phyloP scores from a whole-genome alignment of 2,329 filamentous ascomycete species.

The Pyricularia sp. region DNA sequence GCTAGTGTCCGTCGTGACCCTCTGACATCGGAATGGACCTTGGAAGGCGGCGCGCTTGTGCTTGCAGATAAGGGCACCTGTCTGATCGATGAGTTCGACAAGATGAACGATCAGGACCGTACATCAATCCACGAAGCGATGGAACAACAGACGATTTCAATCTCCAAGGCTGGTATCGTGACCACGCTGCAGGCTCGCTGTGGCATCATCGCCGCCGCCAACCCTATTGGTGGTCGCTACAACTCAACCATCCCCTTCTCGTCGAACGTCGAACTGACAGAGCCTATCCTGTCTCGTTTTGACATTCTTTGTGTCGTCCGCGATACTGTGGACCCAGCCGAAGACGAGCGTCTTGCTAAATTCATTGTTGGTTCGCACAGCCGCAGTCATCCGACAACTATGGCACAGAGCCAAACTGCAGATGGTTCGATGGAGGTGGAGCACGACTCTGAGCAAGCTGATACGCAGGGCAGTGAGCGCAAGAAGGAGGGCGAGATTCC shows the following conservation, averaged over 20 bases:
- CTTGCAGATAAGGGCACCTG: constrained; percentile 92
- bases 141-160: constrained; percentile 99
- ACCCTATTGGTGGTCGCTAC: constrained; percentile 92
- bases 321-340: constrained; percentile 83
- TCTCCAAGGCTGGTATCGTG: constrained; percentile 96
- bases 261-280: constrained; percentile 91
- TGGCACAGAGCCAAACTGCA: constrained; percentile 28
- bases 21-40: constrained; percentile 91
- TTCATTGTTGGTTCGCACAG: constrained; percentile 95
- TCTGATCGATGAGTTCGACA: constrained; percentile 98
- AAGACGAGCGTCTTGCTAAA: constrained; percentile 86
- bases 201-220: constrained; percentile 92
- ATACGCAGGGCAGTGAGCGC: constrained; percentile 19
- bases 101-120: constrained; percentile 99
- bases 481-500: constrained; percentile 63
- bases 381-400: constrained; percentile 59
- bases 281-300: constrained; percentile 95
- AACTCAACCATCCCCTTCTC: constrained; percentile 95
- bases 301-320: constrained; percentile 94
- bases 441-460: constrained; percentile 34
- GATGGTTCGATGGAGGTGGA: constrained; percentile 55
- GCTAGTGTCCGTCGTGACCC: constrained; percentile 93
- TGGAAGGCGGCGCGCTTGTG: constrained; percentile 92
- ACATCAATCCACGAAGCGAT: constrained; percentile 99
- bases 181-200: constrained; percentile 94